Percentiles rank a stretch among this genome's conserved stretches.
phyloP scores from a whole-genome alignment of 352 stramenopile genomes.

The Globisporangium splendens region DNA sequence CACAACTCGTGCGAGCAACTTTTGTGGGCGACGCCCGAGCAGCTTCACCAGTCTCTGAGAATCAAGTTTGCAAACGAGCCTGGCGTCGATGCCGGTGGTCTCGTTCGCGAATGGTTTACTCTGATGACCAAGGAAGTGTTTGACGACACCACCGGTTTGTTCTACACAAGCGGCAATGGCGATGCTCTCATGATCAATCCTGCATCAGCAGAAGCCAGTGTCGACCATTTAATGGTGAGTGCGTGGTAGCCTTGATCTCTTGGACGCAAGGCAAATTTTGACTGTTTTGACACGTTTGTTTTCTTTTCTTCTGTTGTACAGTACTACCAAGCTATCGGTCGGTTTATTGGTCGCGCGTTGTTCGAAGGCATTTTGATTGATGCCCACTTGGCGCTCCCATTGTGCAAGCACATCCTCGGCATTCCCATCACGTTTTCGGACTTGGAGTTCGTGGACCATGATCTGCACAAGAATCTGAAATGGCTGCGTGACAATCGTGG shows the following conservation, averaged over 20 bases:
- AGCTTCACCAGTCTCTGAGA: conserved; percentile 83
- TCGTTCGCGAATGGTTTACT: conserved; percentile 91
- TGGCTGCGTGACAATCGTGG: conserved; percentile 79
- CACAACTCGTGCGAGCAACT: conserved; percentile 89
- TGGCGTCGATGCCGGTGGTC: conserved; percentile 87
- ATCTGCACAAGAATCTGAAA: conserved; percentile 84
- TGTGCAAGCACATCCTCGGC: conserved; percentile 90
- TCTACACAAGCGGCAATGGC: conserved; percentile 67
- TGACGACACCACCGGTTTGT: conserved; percentile 79
- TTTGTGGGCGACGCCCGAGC: conserved; percentile 74
- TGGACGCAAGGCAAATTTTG: no score
- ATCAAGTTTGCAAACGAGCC: conserved; percentile 91
- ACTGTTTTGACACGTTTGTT: neutral
- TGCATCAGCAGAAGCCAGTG: conserved; percentile 72
- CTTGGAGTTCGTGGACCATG: conserved; percentile 87
- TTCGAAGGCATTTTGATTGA: conserved; percentile 88
- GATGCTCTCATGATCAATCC: conserved; percentile 86
- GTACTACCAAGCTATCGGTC: conserved; percentile 87
- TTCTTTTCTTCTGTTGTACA: conserved; percentile 23
- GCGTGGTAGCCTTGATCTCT: neutral
- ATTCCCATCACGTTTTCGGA: conserved; percentile 90
- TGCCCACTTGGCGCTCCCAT: conserved; percentile 75
- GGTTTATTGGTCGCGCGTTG: conserved; percentile 84
- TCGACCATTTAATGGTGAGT: conserved; percentile 81
- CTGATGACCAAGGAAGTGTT: conserved; percentile 90